A percentile compares a stretch with the other conserved stretches of the same genome.
These are phyloP conservation scores for Thermomucor indicae-seudaticae DNA, from an alignment of 371 early-diverging fungal species.

Conservation along the genomic window DNA sequence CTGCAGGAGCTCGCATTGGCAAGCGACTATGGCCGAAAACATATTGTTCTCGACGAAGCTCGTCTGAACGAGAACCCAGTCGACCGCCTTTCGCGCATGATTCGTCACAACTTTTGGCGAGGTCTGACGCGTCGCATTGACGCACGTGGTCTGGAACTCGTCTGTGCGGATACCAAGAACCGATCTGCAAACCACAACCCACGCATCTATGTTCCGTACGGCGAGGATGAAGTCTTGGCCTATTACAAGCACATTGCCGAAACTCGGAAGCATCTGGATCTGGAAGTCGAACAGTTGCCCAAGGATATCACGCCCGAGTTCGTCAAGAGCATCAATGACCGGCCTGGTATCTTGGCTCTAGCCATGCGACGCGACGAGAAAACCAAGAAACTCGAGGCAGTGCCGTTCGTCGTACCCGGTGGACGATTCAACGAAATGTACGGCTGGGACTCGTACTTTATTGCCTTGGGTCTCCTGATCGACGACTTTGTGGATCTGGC, in stretches of 20 bases:
- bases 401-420: conserved; percentile 93
- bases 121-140: conserved; percentile 88
- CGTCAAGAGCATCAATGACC: conserved; percentile 81
- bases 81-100: conserved; percentile 82
- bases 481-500: conserved; percentile 80
- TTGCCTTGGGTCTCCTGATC: conserved; percentile 74
- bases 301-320: conserved; percentile 79
- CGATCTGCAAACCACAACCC: conserved; percentile 64
- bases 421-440: conserved; percentile 97
- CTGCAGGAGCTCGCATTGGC: conserved; percentile 91
- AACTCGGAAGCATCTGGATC: conserved; percentile 59
- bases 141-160: conserved; percentile 80
- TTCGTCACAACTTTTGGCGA: conserved; percentile 89
- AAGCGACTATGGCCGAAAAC: conserved; percentile 72
- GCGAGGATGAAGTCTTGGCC: conserved; percentile 66
- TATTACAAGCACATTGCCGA: conserved; percentile 72
- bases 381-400: conserved; percentile 54
- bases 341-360: conserved; percentile 86
- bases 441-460: conserved; percentile 95
- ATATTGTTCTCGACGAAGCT: conserved; percentile 78
- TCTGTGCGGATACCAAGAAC: conserved; percentile 88
- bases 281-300: conserved; percentile 82
- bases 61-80: conserved; percentile 89
- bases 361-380: conserved; percentile 59
- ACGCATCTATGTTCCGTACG: conserved; percentile 84